Conservation (phyloP, 2,329 filamentous ascomycete species). For the Ophiostoma australiae region DNA sequence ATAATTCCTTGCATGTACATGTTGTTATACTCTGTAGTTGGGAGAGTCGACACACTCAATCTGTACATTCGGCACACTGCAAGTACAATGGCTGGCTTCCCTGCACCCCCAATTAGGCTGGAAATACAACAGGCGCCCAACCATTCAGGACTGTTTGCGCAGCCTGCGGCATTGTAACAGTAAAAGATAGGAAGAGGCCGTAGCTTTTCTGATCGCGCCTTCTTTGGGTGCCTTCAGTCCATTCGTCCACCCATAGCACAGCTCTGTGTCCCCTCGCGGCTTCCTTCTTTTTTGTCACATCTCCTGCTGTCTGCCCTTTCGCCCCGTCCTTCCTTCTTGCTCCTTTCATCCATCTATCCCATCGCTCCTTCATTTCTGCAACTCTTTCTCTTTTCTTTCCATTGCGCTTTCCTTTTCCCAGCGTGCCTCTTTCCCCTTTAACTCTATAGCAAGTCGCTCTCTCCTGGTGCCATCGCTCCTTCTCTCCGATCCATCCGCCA, state of each 20-base stretch:
- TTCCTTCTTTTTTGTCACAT: neutral
- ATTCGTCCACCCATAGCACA: neutral
- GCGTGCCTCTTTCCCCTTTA: neutral
- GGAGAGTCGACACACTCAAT: neutral
- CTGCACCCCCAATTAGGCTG: neutral
- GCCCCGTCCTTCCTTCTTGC: neutral
- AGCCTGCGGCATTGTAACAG: neutral
- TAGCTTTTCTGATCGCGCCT: neutral
- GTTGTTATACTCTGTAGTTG: neutral
- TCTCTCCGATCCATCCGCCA: neutral
- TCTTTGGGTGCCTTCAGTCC: neutral
- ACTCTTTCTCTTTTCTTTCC: neutral
- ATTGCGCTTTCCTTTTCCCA: neutral
- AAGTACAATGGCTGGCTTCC: neutral
- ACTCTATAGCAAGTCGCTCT: neutral
- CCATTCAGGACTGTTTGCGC: neutral
- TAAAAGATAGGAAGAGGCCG: neutral
- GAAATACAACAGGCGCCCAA: slow-evolving; percentile 4
- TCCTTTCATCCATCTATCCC: neutral
- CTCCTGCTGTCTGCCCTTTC: neutral
- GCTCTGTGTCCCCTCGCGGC: neutral
- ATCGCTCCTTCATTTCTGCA: neutral
- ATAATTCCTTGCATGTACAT: neutral
- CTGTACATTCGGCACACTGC: neutral
- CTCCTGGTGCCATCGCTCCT: neutral